These are phyloP conservation scores for Rhizopogon vinicolor DNA, from an alignment of 768 basidiomycete genomes.

Conservation along the genomic window DNA sequence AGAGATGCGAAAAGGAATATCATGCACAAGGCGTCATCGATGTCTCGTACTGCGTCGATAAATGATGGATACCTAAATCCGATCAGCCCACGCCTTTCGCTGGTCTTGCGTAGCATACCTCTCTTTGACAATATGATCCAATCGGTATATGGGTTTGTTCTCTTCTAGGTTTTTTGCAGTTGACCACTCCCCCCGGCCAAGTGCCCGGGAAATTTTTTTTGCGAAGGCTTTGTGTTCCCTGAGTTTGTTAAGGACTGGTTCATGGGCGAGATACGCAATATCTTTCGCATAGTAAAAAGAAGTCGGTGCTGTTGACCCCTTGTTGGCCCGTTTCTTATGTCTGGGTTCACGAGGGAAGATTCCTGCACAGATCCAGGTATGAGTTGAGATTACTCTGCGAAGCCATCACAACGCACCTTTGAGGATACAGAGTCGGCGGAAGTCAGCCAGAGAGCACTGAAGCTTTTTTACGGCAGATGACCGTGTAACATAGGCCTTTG, in stretches of 20 bases:
- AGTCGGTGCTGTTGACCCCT: slow-evolving; percentile 93
- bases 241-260: slow-evolving; percentile 89
- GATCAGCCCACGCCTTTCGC: slow-evolving; percentile 4
- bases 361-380: slow-evolving; percentile 41
- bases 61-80: slow-evolving; percentile 88
- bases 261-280: slow-evolving; percentile 94
- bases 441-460: slow-evolving; percentile 95
- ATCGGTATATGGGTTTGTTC: slow-evolving; percentile 82
- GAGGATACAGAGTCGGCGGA: slow-evolving; percentile 92
- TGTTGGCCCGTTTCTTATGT: slow-evolving; percentile 90
- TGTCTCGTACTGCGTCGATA: slow-evolving; percentile 90
- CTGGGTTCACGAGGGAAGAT: slow-evolving; percentile 97
- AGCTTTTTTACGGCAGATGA: slow-evolving; percentile 91
- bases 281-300: slow-evolving; percentile 99
- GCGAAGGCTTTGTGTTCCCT: slow-evolving; percentile 98
- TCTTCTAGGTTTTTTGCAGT: slow-evolving; percentile 92
- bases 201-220: slow-evolving; percentile 89
- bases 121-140: slow-evolving; percentile 98
- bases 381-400: slow-evolving; percentile 5
- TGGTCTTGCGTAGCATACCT: slow-evolving; percentile 46
- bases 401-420: slow-evolving; percentile 60
- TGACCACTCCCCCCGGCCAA: slow-evolving; percentile 94
- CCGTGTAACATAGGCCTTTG: slow-evolving; percentile 88
- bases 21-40: slow-evolving; percentile 97
- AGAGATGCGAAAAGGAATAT: slow-evolving; percentile 88